phyloP scores from a whole-genome alignment of 441 rosid species.

The Arabidopsis hybrid region DNA sequence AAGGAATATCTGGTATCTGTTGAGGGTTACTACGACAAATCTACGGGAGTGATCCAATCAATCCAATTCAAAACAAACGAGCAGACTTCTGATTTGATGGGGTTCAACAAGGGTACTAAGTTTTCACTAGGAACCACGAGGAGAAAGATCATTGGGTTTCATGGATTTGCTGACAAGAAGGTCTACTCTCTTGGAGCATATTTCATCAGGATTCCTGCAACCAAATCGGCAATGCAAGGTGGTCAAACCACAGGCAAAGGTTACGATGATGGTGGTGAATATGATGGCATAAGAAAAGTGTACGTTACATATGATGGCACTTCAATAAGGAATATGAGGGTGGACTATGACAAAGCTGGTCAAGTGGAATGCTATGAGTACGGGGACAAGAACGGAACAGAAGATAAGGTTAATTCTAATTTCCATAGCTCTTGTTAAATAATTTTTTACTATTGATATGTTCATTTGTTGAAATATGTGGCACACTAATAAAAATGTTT shows the following conservation, averaged over 20 bases:
- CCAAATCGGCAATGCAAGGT: slow-evolving; percentile 11
- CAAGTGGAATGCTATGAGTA: not conserved
- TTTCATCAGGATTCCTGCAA: slow-evolving; percentile 14
- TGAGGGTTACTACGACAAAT: slow-evolving; percentile 27
- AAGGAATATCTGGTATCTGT: slow-evolving; percentile 28
- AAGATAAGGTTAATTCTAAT: not conserved
- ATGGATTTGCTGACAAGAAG: slow-evolving; percentile 31
- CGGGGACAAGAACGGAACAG: not conserved
- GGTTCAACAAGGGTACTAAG: slow-evolving; percentile 28
- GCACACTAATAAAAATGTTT: no score
- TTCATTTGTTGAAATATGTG: not conserved
- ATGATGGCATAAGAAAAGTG: slow-evolving; percentile 16
- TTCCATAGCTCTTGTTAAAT: not conserved
- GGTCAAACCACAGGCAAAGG: not conserved
- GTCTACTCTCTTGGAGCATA: slow-evolving; percentile 43
- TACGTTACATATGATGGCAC: not conserved
- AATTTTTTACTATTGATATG: not conserved
- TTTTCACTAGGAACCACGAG: not conserved
- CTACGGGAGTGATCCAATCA: slow-evolving; percentile 17
- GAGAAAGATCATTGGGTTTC: slow-evolving; percentile 35
- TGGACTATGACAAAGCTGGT: slow-evolving; percentile 21
- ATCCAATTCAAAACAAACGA: slow-evolving; percentile 27
- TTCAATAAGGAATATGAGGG: not conserved
- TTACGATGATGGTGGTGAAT: slow-evolving; percentile 18
- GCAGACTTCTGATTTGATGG: slow-evolving; percentile 28